Evolutionary conservation across 179 eudicot genomes (phyloP).

Genomic region (Spergularia azorica): DNA sequence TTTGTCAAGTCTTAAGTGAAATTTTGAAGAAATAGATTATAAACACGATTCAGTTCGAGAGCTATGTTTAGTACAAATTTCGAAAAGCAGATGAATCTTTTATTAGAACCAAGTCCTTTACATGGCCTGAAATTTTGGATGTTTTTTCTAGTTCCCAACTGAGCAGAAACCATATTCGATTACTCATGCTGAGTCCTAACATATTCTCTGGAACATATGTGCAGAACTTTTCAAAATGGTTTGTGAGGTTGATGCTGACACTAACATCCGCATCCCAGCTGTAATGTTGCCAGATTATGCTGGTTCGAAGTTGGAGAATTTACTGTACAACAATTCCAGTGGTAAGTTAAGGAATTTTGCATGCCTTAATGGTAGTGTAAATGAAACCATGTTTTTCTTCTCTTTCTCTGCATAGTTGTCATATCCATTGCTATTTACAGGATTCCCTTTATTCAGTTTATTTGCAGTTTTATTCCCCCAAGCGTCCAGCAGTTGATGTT

Average conservation of each 20-base stretch:
- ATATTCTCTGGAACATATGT: slow-evolving; percentile 16
- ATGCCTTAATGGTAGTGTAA: not conserved
- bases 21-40: not conserved
- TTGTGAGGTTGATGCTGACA: slow-evolving; percentile 77
- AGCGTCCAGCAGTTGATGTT: slow-evolving; percentile 84
- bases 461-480: slow-evolving; percentile 94
- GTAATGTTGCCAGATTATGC: slow-evolving; percentile 91
- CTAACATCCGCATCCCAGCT: slow-evolving; percentile 72
- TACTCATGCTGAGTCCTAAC: slow-evolving; percentile 4
- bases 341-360: slow-evolving; percentile 45
- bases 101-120: not conserved
- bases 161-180: too few relatives aligned
- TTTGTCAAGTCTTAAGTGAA: not conserved
- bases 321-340: slow-evolving; percentile 51
- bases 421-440: slow-evolving; percentile 39
- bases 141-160: not conserved
- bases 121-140: not conserved
- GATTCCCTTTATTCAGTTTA: slow-evolving; percentile 61
- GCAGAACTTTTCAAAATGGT: slow-evolving; percentile 99
- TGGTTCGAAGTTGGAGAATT: slow-evolving; percentile 57
- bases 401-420: slow-evolving; percentile 26
- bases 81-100: not conserved
- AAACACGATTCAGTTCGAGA: not conserved
- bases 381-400: slow-evolving; percentile 10
- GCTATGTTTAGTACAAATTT: not conserved